Evolutionary conservation across 192 early-diverging fungal genomes (phyloP), one percentile per base, ranked within the genome.

Genomic region (Coemansia sp.): DNA sequence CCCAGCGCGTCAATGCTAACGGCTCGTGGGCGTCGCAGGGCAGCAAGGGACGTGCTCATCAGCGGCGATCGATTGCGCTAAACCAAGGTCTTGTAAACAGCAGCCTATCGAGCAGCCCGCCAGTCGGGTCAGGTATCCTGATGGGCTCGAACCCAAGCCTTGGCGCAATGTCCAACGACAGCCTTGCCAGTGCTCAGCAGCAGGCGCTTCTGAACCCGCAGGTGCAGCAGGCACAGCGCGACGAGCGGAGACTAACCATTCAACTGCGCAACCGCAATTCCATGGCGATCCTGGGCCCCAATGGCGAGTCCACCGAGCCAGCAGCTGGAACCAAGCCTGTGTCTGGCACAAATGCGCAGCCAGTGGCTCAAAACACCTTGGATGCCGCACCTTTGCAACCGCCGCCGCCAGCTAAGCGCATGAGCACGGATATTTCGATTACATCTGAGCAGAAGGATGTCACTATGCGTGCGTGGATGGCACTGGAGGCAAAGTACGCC

Each of bases 181-280:
- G 64, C 51, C 35, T 54, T 8, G 61, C 43, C 17, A 33, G 41
- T 15, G 43, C 43, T 7, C 43, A 32, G 22, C 39, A 51, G 39
- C 61, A 51, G 22, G 36, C 61, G 43, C 8, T 51, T n/a, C 39
- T 39, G 5, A 36, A 63, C 17, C 59, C 35, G n/a, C 59, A 61
- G 34, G 37, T 54, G 60, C 63, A 35, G 60, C 48, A 61, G 59
- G 66, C 54, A 12, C 51, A 63, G 61, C 71, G 51, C 28, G 77
- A 80, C 60, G 78, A 85, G 66, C 58, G 64, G 66, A 72, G 83
- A 8, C 62, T 85, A 64, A 85, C 84, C 4, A 85, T 85, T 39
- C 75, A 78, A 66, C 76, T 85, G 37, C 79, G 84, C 65, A 85
- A 85, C 71, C 79, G 84, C 56, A 67, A 68, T 37, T 76, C 77